Evolutionary conservation across 164 flowering plant genomes (phyloP), one percentile per base, ranked within the genome.

Genomic region (Litsea cubeba): DNA sequence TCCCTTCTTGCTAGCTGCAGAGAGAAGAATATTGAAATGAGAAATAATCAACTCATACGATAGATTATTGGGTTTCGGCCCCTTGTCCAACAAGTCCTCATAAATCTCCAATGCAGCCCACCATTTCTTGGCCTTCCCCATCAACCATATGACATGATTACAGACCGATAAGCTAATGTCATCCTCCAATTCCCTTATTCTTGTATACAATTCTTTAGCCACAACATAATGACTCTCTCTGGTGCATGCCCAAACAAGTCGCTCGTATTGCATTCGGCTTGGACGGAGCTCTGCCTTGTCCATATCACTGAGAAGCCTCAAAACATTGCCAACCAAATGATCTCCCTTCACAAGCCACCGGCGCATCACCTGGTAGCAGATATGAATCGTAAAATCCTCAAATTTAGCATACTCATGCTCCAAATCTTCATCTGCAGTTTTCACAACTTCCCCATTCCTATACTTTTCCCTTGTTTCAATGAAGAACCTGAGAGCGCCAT

Each of bases 61-160:
- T 76, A 96, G 71, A 73, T 84, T 87, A 81, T 94, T 92, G 62
- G 99, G 99, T 78, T 88, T 82, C 18, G 98, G 99, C 10, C 98
- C 98, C 76, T 85, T 88, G 68, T 94, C 99, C 79, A 94, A 74
- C 79, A 96, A 69, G 71, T 96, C 88, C 81, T 96, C 99, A 32
- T 92, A 96, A 69, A 96, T 76, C 85, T 92, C 98, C 79, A 96
- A 76, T 24, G 99, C 98, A 10, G 97, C 97, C 98, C 98, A 94
- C 99, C 99, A 94, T 72, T 90, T 96, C 80, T 88, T 92, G 26
- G 98, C 97, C 81, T 87, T 94, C 28, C 99, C 98, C 94, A 96
- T 83, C 75, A 94, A 74, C 98, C 98, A 96, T 69, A 96, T 96
- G 69, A 84, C 78, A 81, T 92, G 99, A 80, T 96, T 96, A 79